Evolutionary conservation across 2,329 filamentous ascomycete genomes (phyloP), one percentile per base, ranked within the genome.

Genomic region (Dichotomopilus funicola): DNA sequence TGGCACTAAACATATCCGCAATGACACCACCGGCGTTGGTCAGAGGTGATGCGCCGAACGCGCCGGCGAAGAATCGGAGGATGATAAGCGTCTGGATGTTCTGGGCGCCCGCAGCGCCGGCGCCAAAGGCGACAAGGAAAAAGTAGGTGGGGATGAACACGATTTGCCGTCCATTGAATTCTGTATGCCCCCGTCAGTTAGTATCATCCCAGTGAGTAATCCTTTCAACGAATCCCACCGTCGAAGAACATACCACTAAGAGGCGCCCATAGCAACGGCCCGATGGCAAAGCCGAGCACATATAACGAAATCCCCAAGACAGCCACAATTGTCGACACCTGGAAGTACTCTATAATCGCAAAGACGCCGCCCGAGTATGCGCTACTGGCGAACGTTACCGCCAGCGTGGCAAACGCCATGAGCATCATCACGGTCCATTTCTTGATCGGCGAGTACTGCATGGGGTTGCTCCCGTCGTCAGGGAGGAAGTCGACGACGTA

Each of bases 401-500:
- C 85, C 44, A 91, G 75, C 1, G 85, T 87, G 11, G 86, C 81
- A 34, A 86, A 63, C 10, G 86, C 85, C 55, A 86, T 80, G 42
- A 86, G 67, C 51, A 80, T 65, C 1, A 84, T 86, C 60, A 86
- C 80, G 35, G 68, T 66, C 86, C 87, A 90, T 72, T 89, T 89
- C 69, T 78, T 79, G 34, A 65, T 54, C 1, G 65, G 57, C 8
- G 77, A 70, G 63, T 83, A 87, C 49, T 74, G 73, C 75, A 86
- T 79, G 0, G 87, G 85, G 67, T 90, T 87, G 60, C 81, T 79
- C 8, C 79, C 78, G 66, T 91, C 87, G 51, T 82, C 69, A 13
- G 80, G 78, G 27, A 88, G 78, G 71, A 85, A 91, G 54, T 82
- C 79, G 61, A 90, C 85, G 36, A 83, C 70, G 60, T 80, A 90